Evolutionary conservation across 768 basidiomycete genomes (phyloP).

Genomic region (Xerocomellus amylosporus): DNA sequence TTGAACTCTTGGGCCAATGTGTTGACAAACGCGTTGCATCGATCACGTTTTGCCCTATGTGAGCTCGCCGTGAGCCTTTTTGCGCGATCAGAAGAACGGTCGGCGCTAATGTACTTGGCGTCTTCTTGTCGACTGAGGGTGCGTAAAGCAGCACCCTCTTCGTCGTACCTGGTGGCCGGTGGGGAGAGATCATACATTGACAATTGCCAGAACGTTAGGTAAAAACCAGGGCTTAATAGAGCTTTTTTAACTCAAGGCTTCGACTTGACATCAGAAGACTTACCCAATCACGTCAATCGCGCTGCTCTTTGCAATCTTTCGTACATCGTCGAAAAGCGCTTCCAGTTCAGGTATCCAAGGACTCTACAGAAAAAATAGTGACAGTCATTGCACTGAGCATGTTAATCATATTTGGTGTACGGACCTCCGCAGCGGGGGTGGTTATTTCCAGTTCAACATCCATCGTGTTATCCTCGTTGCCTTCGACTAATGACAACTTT

Average conservation of each 20-base stretch:
- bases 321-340: slow-evolving; percentile 72
- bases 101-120: slow-evolving; percentile 56
- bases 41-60: slow-evolving; percentile 62
- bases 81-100: slow-evolving; percentile 64
- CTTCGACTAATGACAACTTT: slow-evolving; percentile 28
- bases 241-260: slow-evolving; percentile 1
- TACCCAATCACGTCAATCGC: slow-evolving; percentile 71
- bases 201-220: slow-evolving; percentile 95
- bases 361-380: slow-evolving; percentile 38
- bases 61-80: slow-evolving; percentile 54
- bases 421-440: slow-evolving; percentile 27
- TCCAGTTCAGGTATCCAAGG: slow-evolving; percentile 80
- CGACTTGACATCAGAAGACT: slow-evolving; percentile 25
- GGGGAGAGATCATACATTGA: slow-evolving; percentile 86
- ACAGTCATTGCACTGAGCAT: slow-evolving; percentile 3
- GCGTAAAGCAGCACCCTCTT: slow-evolving; percentile 62
- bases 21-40: slow-evolving; percentile 59
- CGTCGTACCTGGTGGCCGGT: slow-evolving; percentile 74
- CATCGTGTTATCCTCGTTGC: slow-evolving; percentile 50
- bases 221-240: slow-evolving; percentile 76
- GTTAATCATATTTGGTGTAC: slow-evolving; percentile 4
- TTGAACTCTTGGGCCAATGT: slow-evolving; percentile 68
- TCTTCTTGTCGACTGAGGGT: slow-evolving; percentile 69
- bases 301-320: slow-evolving; percentile 64
- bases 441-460: slow-evolving; percentile 43